Evolutionary conservation across 2,329 filamentous ascomycete genomes (phyloP).

Genomic region (Microsporum ferrugineum): DNA sequence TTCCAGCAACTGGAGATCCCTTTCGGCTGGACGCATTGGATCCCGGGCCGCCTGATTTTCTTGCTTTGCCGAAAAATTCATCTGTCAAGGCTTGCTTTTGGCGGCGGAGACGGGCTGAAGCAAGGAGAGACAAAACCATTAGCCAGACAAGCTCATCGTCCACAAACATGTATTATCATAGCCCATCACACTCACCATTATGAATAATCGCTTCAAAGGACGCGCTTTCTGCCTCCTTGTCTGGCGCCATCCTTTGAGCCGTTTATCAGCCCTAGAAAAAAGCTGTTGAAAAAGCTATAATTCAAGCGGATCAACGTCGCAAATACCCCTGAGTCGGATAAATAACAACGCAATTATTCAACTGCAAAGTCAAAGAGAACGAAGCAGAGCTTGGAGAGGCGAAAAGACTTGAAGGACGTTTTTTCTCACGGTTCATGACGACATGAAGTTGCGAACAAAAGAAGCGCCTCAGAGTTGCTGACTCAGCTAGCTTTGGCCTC

Average conservation of each 20-base stretch:
- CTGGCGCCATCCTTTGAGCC: constrained; percentile 16
- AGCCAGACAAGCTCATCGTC: constrained; percentile 3
- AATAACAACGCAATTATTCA: neutral
- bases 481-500: neutral
- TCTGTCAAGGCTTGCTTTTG: constrained; percentile 48
- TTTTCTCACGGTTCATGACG: neutral
- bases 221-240: constrained; percentile 25
- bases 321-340: neutral
- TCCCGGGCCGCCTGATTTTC: constrained; percentile 39
- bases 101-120: constrained; percentile 41
- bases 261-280: neutral
- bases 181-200: constrained; percentile 30
- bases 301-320: neutral
- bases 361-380: neutral
- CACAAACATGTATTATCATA: constrained; percentile 4
- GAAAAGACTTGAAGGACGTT: neutral
- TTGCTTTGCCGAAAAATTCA: constrained; percentile 46
- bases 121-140: neutral
- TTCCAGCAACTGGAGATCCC: constrained; percentile 35
- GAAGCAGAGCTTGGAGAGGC: neutral
- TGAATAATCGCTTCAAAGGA: constrained; percentile 44
- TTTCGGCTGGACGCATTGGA: constrained; percentile 25
- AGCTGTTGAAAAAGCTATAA: neutral
- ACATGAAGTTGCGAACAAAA: neutral
- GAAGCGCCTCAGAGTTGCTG: neutral